These are phyloP conservation scores for Curvularia lunata DNA, from an alignment of 2,329 filamentous ascomycete species.

Conservation along the genomic window DNA sequence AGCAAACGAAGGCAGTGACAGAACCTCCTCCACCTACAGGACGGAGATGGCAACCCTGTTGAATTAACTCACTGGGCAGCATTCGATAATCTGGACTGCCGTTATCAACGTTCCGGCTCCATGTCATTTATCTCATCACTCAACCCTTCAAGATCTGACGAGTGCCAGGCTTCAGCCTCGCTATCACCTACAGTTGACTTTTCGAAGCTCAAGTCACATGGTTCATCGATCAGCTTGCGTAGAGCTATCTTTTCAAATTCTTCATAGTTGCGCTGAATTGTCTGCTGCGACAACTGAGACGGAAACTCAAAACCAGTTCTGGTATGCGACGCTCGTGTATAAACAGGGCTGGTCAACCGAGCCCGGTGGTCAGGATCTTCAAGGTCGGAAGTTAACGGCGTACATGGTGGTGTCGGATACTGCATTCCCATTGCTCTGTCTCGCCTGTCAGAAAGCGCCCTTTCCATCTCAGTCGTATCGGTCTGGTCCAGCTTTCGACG, in stretches of 20 bases:
- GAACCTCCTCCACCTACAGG: background rate
- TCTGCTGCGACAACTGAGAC: constrained; percentile 15
- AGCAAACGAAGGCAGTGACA: background rate
- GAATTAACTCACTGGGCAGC: background rate
- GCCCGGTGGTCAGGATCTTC: background rate
- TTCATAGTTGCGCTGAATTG: constrained; percentile 25
- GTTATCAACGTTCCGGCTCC: constrained; percentile 1
- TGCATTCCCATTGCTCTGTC: background rate
- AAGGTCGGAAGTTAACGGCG: too few relatives aligned
- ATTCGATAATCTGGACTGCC: background rate
- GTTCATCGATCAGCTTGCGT: constrained; percentile 3
- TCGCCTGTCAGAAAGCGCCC: background rate
- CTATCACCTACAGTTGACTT: constrained; percentile 25
- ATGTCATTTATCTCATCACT: constrained; percentile 11
- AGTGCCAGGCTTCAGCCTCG: constrained; percentile 10
- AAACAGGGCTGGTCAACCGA: background rate
- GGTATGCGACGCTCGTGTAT: background rate
- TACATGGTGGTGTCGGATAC: background rate
- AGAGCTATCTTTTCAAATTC: constrained; percentile 20
- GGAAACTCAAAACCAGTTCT: background rate
- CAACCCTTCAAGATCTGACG: background rate
- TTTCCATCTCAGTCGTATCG: background rate
- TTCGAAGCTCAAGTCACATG: constrained; percentile 26
- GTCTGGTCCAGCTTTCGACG: constrained; percentile 5
- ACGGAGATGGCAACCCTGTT: background rate